phyloP scores from a whole-genome alignment of 495 filamentous ascomycete species.

The Jackrogersella minutella region DNA sequence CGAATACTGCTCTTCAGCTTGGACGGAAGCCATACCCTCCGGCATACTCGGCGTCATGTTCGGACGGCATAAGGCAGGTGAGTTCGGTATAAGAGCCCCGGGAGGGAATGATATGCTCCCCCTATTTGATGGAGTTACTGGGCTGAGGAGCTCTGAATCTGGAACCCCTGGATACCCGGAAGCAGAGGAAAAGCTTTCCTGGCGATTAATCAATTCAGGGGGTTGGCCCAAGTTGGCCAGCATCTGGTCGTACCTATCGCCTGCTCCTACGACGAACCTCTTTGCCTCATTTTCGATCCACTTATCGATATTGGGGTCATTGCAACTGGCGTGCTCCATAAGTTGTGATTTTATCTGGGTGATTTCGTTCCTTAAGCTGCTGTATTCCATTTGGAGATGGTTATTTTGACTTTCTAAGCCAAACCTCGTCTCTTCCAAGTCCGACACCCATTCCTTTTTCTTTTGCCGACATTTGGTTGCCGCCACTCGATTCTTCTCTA shows the following conservation, averaged over 20 bases:
- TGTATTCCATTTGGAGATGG: constrained; percentile 50
- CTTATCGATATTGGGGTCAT: constrained; percentile 57
- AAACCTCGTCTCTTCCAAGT: constrained; percentile 61
- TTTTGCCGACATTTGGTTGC: constrained; percentile 88
- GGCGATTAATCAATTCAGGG: constrained; percentile 16
- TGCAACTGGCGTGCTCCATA: constrained; percentile 67
- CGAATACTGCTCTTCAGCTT: constrained; percentile 16
- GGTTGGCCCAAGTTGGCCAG: constrained; percentile 34
- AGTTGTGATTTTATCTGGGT: constrained; percentile 64
- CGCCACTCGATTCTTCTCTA: constrained; percentile 83
- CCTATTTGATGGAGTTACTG: constrained; percentile 13
- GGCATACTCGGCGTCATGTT: constrained; percentile 18
- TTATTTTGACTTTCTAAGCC: constrained; percentile 49
- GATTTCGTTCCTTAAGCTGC: constrained; percentile 56
- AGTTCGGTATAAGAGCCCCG: constrained; percentile 5
- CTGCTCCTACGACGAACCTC: constrained; percentile 48
- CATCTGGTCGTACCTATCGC: constrained; percentile 45
- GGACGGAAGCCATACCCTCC: background rate
- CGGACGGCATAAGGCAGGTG: constrained; percentile 21
- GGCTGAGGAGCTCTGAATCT: constrained; percentile 18
- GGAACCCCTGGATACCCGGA: constrained; percentile 7
- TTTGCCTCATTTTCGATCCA: constrained; percentile 58
- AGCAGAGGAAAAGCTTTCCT: constrained; percentile 26
- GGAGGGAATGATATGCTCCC: constrained; percentile 26
- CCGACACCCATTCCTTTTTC: constrained; percentile 78